Percentiles rank a stretch among this genome's conserved stretches.
Conservation (phyloP, 2,329 filamentous ascomycete genomes). For the Lachnellula cervina region DNA sequence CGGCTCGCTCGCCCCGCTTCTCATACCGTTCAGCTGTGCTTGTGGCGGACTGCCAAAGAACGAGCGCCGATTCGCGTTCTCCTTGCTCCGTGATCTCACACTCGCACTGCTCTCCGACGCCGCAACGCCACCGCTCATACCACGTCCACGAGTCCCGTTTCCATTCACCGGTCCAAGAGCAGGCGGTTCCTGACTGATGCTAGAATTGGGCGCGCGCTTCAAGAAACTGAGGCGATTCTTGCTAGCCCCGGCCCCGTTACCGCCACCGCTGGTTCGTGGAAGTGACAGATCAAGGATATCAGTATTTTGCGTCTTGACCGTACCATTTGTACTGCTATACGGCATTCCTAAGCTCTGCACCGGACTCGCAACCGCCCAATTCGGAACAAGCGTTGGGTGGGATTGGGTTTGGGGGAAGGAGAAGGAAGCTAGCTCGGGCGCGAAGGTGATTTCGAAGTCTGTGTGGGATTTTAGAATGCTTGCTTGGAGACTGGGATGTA, state of each 20-base stretch:
- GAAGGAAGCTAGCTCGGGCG: constrained; percentile 60
- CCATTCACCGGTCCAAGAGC: not conserved
- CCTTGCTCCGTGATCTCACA: not conserved
- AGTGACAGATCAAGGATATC: constrained; percentile 17
- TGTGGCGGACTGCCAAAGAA: not conserved
- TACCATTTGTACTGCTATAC: constrained; percentile 20
- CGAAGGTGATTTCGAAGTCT: constrained; percentile 61
- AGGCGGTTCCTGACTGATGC: not conserved
- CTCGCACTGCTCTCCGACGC: not conserved
- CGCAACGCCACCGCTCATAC: not conserved
- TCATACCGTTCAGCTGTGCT: not conserved
- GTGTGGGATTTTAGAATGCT: constrained; percentile 15
- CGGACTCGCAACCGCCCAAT: constrained; percentile 27
- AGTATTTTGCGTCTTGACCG: constrained; percentile 22
- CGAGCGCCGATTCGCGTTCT: constrained; percentile 1
- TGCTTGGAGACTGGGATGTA: constrained; percentile 3
- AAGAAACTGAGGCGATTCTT: constrained; percentile 20
- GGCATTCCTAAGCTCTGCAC: constrained; percentile 11
- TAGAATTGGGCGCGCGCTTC: constrained; percentile 3
- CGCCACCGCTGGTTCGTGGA: constrained; percentile 1
- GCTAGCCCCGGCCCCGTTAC: constrained; percentile 2
- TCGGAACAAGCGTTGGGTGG: constrained; percentile 37
- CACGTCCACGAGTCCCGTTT: not conserved
- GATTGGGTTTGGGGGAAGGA: constrained; percentile 45
- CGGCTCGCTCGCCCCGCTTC: too few species aligned